Percentiles rank a stretch among this genome's conserved stretches.
Conservation (phyloP, 2,329 filamentous ascomycete genomes). For the Calonectria multiphialidica region DNA sequence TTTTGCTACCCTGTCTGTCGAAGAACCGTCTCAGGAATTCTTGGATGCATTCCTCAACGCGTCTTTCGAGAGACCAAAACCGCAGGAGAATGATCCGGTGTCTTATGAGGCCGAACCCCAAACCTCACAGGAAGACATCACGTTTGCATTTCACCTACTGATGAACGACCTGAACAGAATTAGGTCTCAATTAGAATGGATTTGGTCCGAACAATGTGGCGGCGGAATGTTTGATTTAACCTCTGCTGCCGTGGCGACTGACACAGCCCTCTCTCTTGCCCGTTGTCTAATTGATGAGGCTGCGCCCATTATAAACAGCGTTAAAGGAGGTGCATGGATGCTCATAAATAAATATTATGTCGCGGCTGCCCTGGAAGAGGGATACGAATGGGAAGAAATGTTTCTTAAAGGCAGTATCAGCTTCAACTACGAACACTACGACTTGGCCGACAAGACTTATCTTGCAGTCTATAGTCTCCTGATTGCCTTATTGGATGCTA, state of each 20-base stretch:
- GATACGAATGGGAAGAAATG: conserved; percentile 20
- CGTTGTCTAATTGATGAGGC: conserved; percentile 48
- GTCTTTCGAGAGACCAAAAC: neutral
- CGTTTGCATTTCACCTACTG: conserved; percentile 43
- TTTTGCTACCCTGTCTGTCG: neutral
- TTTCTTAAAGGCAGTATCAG: neutral
- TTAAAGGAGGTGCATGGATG: neutral
- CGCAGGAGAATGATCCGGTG: neutral
- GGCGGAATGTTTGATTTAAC: conserved; percentile 41
- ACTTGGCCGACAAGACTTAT: conserved; percentile 38
- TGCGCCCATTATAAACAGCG: neutral
- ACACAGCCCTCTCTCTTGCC: conserved; percentile 51
- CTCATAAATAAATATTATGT: neutral
- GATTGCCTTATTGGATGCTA: neutral
- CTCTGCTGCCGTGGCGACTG: conserved; percentile 51
- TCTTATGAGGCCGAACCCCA: conserved; percentile 49
- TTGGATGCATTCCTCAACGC: conserved; percentile 1
- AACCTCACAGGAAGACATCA: conserved; percentile 38
- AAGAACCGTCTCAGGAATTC: neutral
- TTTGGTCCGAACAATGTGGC: conserved; percentile 44
- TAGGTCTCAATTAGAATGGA: conserved; percentile 44
- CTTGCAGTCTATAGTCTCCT: conserved; percentile 31
- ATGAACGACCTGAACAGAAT: conserved; percentile 46
- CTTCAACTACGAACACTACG: conserved; percentile 41
- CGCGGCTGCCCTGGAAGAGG: conserved; percentile 13